Evolutionary conservation across 2,329 filamentous ascomycete genomes (phyloP).

Genomic region (Phymatotrichopsis omnivora): DNA sequence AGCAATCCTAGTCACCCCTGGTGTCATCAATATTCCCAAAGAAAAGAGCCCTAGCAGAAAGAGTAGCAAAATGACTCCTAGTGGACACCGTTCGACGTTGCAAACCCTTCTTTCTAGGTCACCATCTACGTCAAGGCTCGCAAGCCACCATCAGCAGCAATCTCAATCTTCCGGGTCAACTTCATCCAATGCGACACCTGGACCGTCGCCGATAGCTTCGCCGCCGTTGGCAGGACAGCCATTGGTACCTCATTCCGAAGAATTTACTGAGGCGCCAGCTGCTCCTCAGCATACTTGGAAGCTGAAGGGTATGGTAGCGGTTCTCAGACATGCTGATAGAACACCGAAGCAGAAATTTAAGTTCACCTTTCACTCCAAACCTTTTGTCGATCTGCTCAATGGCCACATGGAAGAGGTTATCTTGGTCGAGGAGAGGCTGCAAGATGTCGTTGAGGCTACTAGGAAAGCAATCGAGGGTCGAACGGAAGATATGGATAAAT

Average conservation of each 20-base stretch:
- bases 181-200: slow-evolving; percentile 19
- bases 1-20: too few species aligned
- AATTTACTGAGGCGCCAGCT: slow-evolving; percentile 41
- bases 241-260: slow-evolving; percentile 6
- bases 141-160: slow-evolving; percentile 23
- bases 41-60: slow-evolving; percentile 16
- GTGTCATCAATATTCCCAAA: slow-evolving; percentile 14
- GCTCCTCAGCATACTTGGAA: slow-evolving; percentile 92
- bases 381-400: slow-evolving; percentile 88
- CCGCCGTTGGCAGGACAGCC: slow-evolving; percentile 6
- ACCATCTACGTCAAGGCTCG: slow-evolving; percentile 23
- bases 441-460: slow-evolving; percentile 82
- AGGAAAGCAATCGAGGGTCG: slow-evolving; percentile 67
- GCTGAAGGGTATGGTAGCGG: slow-evolving; percentile 91
- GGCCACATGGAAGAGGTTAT: slow-evolving; percentile 95
- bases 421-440: slow-evolving; percentile 77
- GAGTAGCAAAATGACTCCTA: slow-evolving; percentile 31
- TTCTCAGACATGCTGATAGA: slow-evolving; percentile 90
- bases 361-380: slow-evolving; percentile 94
- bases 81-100: slow-evolving; percentile 25
- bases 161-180: slow-evolving; percentile 10
- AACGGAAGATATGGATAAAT: slow-evolving; percentile 74
- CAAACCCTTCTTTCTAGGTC: slow-evolving; percentile 26
- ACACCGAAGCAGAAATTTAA: slow-evolving; percentile 99
- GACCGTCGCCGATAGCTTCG: slow-evolving; percentile 13